Evolutionary conservation across 768 basidiomycete genomes (phyloP).

Genomic region (Lactarius sanguifluus): DNA sequence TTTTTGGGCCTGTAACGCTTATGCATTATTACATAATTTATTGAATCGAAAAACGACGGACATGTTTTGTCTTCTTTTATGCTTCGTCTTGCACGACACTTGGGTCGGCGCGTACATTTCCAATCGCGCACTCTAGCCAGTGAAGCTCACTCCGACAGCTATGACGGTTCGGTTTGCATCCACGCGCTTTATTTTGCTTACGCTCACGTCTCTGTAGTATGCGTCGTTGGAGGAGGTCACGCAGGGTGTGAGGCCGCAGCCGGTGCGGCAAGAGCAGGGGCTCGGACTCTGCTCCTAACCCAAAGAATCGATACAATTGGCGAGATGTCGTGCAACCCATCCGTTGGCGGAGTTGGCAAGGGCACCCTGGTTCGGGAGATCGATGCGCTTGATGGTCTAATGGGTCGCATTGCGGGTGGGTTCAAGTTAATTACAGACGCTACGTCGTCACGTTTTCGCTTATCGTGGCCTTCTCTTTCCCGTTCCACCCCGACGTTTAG

Average conservation of each 20-base stretch:
- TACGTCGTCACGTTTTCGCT: neutral
- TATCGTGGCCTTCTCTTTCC: neutral
- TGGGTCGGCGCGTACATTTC: slow-evolving; percentile 4
- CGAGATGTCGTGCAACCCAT: slow-evolving; percentile 87
- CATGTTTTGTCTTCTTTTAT: slow-evolving; percentile 2
- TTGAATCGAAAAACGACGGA: neutral
- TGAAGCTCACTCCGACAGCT: neutral
- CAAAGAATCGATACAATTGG: slow-evolving; percentile 82
- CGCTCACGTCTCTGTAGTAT: slow-evolving; percentile 46
- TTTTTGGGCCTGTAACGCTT: neutral
- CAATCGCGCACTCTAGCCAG: slow-evolving; percentile 13
- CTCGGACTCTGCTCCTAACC: slow-evolving; percentile 76
- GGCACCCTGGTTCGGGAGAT: slow-evolving; percentile 90
- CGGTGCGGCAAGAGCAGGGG: slow-evolving; percentile 80
- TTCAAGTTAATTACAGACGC: neutral
- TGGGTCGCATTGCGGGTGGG: slow-evolving; percentile 79
- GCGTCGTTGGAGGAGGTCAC: slow-evolving; percentile 90
- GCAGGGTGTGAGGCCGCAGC: slow-evolving; percentile 92
- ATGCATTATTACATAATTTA: neutral
- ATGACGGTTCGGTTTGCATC: slow-evolving; percentile 16
- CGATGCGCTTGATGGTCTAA: slow-evolving; percentile 86
- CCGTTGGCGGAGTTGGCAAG: slow-evolving; percentile 90
- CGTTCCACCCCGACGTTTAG: slow-evolving; percentile 39
- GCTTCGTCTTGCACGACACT: slow-evolving; percentile 17
- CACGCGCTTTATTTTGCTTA: neutral